These are phyloP conservation scores for Zizania latifolia DNA, from an alignment of 176 grass and related monocot species.

Conservation along the genomic window DNA sequence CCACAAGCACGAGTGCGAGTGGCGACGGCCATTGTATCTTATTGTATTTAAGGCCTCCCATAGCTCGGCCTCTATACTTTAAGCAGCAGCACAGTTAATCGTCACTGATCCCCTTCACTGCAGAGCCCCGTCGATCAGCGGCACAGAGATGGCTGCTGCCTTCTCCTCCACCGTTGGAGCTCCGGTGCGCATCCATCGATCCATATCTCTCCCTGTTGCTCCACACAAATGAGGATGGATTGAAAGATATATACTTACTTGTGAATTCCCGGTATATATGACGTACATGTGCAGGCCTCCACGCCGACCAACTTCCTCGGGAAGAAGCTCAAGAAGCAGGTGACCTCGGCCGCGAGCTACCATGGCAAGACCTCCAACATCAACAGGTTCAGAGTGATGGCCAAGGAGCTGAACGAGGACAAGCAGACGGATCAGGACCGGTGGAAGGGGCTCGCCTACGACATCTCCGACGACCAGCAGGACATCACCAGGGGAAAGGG, in stretches of 20 bases:
- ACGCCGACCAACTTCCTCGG: neutral
- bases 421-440: conserved; percentile 38
- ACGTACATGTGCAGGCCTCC: neutral
- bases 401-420: conserved; percentile 33
- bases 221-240: no score
- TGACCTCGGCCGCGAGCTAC: no score
- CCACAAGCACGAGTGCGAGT: conserved; percentile 35
- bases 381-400: conserved; percentile 11
- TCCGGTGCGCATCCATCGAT: conserved; percentile 23
- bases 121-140: no score
- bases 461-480: conserved; percentile 64
- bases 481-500: conserved; percentile 75
- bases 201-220: neutral
- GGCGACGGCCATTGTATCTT: neutral
- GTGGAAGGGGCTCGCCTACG: conserved; percentile 44
- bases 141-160: conserved; percentile 51
- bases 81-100: conserved; percentile 21
- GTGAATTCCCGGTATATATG: no score
- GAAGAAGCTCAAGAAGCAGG: neutral
- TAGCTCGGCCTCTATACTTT: conserved; percentile 26
- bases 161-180: conserved; percentile 55
- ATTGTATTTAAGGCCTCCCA: conserved; percentile 28
- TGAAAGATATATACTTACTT: no score
- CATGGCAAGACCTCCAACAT: no score
- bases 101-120: no score